Conservation (phyloP, 2,329 filamentous ascomycete species). For the Fonsecaea nubica region DNA sequence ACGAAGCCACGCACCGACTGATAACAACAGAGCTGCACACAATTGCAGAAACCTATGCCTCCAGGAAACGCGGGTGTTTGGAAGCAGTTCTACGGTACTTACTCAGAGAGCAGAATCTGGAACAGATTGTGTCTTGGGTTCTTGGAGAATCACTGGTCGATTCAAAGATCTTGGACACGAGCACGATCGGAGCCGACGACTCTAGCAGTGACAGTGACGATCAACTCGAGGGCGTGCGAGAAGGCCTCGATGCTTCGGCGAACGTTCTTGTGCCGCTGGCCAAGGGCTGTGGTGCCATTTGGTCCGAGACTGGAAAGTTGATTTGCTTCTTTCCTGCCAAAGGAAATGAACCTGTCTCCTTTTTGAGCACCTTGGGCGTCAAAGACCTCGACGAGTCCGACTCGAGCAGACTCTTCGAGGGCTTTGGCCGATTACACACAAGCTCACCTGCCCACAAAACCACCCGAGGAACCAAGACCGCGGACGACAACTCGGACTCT, state of each 20-base stretch:
- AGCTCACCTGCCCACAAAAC: conserved; percentile 56
- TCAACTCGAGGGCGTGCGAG: conserved; percentile 39
- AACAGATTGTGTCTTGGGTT: conserved; percentile 61
- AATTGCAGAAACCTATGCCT: conserved; percentile 63
- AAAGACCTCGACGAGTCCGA: conserved; percentile 57
- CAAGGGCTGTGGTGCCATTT: conserved; percentile 64
- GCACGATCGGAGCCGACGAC: conserved; percentile 69
- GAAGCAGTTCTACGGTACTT: conserved; percentile 68
- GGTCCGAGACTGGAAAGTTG: conserved; percentile 63
- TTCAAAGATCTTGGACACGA: conserved; percentile 52
- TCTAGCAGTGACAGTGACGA: conserved; percentile 82
- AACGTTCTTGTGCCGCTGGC: conserved; percentile 70
- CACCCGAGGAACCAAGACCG: conserved; percentile 52
- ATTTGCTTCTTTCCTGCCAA: conserved; percentile 64
- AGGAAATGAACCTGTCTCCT: conserved; percentile 57
- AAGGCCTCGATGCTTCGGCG: conserved; percentile 50
- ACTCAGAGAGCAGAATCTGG: conserved; percentile 63
- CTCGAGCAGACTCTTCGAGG: conserved; percentile 65
- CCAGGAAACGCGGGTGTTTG: conserved; percentile 62
- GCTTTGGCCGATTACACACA: conserved; percentile 66
- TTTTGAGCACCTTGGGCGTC: conserved; percentile 56
- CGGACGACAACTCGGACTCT: conserved; percentile 51
- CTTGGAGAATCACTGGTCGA: conserved; percentile 66
- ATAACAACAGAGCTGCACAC: conserved; percentile 59
- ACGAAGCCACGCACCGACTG: conserved; percentile 57